Base-by-base conservation (phyloP, 257 asterid genomes). In the Lantana camara region DNA sequence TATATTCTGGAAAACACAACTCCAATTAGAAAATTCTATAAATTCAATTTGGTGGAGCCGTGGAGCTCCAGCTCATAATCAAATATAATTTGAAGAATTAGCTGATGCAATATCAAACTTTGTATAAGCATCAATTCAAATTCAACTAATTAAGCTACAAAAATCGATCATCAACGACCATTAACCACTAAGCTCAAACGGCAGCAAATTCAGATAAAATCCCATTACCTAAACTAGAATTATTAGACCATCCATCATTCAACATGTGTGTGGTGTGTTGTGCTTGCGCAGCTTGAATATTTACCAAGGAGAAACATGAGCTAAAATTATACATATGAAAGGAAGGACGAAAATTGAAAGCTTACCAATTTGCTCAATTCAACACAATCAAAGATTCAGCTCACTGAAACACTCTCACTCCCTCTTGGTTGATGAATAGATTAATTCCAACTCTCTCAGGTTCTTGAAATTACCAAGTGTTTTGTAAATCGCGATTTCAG, bases 331-430 rank as follows among this genome's bases (percentile, higher is more conserved):
- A 50, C 35, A n/a, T 4, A 38, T 24, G 4, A 40, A 7, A 9
- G 23, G 9, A 19, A 10, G 15, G 47, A 70, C 42, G 57, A 41
- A 44, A 20, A 32, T 62, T 42, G 51, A 57, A 60, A 71, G 30
- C 67, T 8, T 7, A 57, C 63, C 67, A 35, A 47, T 11, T 12
- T 16, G 24, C 27, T 37, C 37, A 32, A 61, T 30, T 29, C 30
- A 30, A 41, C 14, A 16, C n/a, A 63, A 70, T 8, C 53, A 12
- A 47, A 45, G 75, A 16, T 60, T 49, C 7, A 19, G 62, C 48
- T 40, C 35, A 59, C 50, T 38, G 5, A 48, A 55, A 2, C 38
- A 37, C 15, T 8, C 13, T 15, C 6, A 12, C 5, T 27, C 32
- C 22, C 27, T 24, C 9, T 27, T 44, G n/a, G 42, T 4, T 8